phyloP scores from a whole-genome alignment of 2,329 filamentous ascomycete genomes.

The Trichoderma sp. region DNA sequence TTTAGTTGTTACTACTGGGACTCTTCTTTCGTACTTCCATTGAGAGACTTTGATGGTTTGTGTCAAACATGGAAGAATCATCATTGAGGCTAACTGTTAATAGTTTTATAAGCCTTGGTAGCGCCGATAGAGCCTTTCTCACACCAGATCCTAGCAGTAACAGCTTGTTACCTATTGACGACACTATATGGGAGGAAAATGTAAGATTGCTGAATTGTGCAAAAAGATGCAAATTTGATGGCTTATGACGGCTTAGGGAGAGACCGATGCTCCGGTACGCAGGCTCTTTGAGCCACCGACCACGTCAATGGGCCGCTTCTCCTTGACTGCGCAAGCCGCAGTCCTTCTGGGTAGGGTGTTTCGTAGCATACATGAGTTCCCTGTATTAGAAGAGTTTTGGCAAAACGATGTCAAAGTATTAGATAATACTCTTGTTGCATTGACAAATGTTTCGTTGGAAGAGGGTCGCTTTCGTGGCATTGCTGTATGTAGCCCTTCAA shows the following conservation, averaged over 20 bases:
- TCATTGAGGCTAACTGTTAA: not conserved
- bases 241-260: not conserved
- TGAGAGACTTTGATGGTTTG: not conserved
- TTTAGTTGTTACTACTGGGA: not conserved
- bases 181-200: not conserved
- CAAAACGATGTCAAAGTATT: conserved; percentile 1
- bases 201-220: not conserved
- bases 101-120: not conserved
- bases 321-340: not conserved
- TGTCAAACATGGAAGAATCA: not conserved
- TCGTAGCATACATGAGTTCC: not conserved
- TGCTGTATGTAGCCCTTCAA: conserved; percentile 1
- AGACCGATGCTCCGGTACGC: not conserved
- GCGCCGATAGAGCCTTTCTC: not conserved
- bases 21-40: not conserved
- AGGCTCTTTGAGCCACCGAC: not conserved
- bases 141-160: not conserved
- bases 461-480: not conserved
- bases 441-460: not conserved
- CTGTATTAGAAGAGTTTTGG: not conserved
- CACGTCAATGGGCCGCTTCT: conserved; percentile 7
- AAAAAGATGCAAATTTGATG: not conserved
- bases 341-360: not conserved
- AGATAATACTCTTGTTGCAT: not conserved
- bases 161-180: conserved; percentile 4